phyloP scores from a whole-genome alignment of 148 eudicot species.

The Linanthus parryae region DNA sequence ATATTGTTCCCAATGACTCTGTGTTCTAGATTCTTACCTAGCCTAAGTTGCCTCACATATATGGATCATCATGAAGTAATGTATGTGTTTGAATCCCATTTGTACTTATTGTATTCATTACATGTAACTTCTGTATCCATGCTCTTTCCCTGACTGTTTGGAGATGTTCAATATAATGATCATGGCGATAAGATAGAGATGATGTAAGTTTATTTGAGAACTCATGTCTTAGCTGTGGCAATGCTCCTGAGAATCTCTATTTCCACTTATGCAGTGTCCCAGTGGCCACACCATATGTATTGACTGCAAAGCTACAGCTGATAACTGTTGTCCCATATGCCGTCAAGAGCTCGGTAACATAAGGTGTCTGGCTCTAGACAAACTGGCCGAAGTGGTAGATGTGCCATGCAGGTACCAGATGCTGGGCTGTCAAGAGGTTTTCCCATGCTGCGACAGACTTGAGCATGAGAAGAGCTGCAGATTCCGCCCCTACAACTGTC shows the following conservation, averaged over 20 bases:
- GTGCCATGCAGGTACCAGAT: slow-evolving; percentile 43
- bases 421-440: slow-evolving; percentile 47
- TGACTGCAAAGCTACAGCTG: slow-evolving; percentile 42
- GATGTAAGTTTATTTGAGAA: too few species aligned
- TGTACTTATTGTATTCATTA: not conserved
- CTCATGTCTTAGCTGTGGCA: too few species aligned
- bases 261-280: slow-evolving; percentile 37
- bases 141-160: too few species aligned
- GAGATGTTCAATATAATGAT: too few species aligned
- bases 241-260: too few species aligned
- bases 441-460: slow-evolving; percentile 34
- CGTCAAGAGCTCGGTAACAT: slow-evolving; percentile 58
- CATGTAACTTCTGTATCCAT: too few species aligned
- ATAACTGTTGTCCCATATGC: slow-evolving; percentile 53
- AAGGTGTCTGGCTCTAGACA: slow-evolving; percentile 71
- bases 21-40: too few species aligned
- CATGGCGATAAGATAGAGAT: too few species aligned
- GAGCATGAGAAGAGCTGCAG: slow-evolving; percentile 47
- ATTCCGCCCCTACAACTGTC: slow-evolving; percentile 53
- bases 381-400: slow-evolving; percentile 55
- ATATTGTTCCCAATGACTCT: too few species aligned
- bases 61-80: too few species aligned
- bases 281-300: slow-evolving; percentile 62
- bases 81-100: too few species aligned
- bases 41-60: too few species aligned